Evolutionary conservation across 371 early-diverging fungal species (phyloP).

Genomic region (Rhizomucor pusillus): DNA sequence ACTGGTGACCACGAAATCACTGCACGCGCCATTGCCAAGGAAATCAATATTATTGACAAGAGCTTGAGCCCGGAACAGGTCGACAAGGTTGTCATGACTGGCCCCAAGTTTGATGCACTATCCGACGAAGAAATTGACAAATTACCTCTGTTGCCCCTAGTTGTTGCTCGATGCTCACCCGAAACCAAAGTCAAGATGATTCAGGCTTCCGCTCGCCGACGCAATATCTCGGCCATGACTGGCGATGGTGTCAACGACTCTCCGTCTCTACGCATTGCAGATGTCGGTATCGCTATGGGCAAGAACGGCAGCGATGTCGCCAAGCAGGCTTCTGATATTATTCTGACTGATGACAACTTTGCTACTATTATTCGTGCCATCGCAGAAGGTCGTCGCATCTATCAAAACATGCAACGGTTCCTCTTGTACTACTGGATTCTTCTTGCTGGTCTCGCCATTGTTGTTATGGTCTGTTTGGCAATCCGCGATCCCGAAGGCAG

Average conservation of each 20-base stretch:
- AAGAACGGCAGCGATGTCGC: constrained; percentile 85
- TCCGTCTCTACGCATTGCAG: constrained; percentile 82
- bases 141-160: constrained; percentile 75
- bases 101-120: constrained; percentile 73
- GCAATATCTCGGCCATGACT: constrained; percentile 66
- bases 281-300: constrained; percentile 90
- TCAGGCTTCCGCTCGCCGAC: constrained; percentile 75
- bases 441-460: constrained; percentile 41
- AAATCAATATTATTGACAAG: constrained; percentile 74
- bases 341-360: constrained; percentile 83
- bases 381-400: constrained; percentile 78
- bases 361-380: constrained; percentile 79
- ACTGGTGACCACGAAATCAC: constrained; percentile 92
- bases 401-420: constrained; percentile 90
- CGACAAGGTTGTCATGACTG: constrained; percentile 72
- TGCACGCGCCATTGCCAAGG: constrained; percentile 84
- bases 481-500: constrained; percentile 75
- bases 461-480: constrained; percentile 61
- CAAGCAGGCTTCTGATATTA: constrained; percentile 85
- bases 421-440: constrained; percentile 69
- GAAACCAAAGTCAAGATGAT: constrained; percentile 96
- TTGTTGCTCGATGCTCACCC: constrained; percentile 89
- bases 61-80: constrained; percentile 35
- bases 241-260: constrained; percentile 92
- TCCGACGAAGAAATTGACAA: constrained; percentile 77